Evolutionary conservation across 352 stramenopile species (phyloP).

Genomic region (Globisporangium alternatum): DNA sequence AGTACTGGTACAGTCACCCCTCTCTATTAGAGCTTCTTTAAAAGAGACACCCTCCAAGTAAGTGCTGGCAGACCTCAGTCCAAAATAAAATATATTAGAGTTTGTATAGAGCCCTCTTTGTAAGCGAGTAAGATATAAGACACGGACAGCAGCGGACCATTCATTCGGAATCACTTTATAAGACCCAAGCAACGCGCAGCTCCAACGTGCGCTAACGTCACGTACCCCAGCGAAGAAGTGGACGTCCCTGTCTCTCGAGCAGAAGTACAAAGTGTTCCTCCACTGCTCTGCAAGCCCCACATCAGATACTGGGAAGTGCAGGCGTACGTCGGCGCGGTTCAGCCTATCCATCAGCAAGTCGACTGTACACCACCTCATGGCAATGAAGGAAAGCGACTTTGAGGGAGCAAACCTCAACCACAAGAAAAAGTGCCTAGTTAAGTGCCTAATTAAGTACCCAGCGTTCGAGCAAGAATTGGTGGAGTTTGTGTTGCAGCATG

Average conservation of each 20-base stretch:
- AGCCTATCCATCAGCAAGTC: not conserved
- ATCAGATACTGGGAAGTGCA: constrained; percentile 1
- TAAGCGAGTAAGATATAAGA: constrained; percentile 1
- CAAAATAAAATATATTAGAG: not conserved
- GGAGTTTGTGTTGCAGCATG: not conserved
- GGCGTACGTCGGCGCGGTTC: not conserved
- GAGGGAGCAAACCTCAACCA: not conserved
- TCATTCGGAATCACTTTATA: constrained; percentile 2
- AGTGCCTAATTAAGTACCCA: not conserved
- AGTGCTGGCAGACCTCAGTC: not conserved
- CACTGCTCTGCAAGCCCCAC: not conserved
- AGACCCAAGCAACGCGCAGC: not conserved
- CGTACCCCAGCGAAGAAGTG: not conserved
- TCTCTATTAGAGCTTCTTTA: constrained; percentile 2
- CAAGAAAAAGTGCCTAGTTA: not conserved
- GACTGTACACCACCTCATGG: not conserved
- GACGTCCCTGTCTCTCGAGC: not conserved
- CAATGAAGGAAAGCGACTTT: not conserved
- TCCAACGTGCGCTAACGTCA: not conserved
- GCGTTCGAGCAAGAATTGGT: not conserved
- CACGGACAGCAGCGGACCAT: not conserved
- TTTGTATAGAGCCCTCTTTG: not conserved
- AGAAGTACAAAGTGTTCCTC: constrained; percentile 1
- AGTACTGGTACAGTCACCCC: not conserved
- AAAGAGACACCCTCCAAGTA: constrained; percentile 1